Evolutionary conservation across 495 filamentous ascomycete species (phyloP).

Genomic region (Hypoxylon lienhwacheense): DNA sequence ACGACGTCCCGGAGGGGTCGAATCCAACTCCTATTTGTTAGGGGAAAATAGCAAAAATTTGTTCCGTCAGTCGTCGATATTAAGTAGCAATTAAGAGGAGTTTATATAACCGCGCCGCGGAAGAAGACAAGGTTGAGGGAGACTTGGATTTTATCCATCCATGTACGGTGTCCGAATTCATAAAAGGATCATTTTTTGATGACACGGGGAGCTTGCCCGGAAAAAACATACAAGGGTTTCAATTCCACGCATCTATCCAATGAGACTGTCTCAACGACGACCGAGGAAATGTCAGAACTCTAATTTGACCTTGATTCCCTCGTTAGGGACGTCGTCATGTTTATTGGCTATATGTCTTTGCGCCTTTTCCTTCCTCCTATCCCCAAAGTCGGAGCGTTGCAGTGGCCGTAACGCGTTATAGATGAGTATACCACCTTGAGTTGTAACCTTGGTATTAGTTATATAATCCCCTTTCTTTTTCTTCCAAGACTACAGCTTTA

Average conservation of each 20-base stretch:
- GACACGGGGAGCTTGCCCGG: constrained; percentile 5
- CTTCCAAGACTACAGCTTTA: too few species aligned
- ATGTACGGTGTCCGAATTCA: too few species aligned
- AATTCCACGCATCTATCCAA: constrained; percentile 19
- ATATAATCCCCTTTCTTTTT: too few species aligned
- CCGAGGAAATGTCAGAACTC: constrained; percentile 9
- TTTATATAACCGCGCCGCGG: constrained; percentile 6
- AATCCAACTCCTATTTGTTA: constrained; percentile 10
- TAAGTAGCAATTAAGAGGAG: constrained; percentile 1
- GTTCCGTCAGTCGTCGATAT: constrained; percentile 10
- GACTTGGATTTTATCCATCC: constrained; percentile 18
- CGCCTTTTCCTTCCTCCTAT: too few species aligned
- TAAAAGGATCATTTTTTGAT: too few species aligned
- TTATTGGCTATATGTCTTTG: background rate
- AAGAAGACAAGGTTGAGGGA: constrained; percentile 20
- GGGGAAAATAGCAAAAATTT: constrained; percentile 6
- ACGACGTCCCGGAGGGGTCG: constrained; percentile 1
- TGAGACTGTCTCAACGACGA: constrained; percentile 1
- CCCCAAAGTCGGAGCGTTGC: background rate
- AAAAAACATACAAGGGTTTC: constrained; percentile 5
- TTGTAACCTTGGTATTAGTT: too few species aligned
- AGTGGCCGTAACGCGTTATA: background rate
- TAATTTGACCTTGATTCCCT: constrained; percentile 12
- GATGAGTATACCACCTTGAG: too few species aligned
- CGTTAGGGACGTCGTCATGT: background rate